These are phyloP conservation scores for Brassica juncea DNA, from an alignment of 345 rosid genomes.

Conservation along the genomic window DNA sequence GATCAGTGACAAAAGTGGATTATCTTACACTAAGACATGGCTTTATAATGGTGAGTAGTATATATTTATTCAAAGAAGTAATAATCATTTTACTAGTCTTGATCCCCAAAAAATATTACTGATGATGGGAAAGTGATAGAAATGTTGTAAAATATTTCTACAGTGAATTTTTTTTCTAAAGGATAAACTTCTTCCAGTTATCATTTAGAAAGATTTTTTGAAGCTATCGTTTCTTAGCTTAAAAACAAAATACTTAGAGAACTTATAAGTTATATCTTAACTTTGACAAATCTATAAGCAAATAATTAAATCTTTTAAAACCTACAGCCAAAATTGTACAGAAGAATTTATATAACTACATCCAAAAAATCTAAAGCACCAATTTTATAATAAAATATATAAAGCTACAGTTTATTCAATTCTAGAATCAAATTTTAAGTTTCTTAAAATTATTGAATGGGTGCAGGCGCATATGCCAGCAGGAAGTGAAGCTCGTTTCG, in stretches of 20 bases:
- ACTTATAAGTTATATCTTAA: too few species aligned
- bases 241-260: too few species aligned
- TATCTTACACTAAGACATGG: conserved; percentile 90
- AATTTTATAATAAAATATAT: too few species aligned
- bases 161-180: neutral
- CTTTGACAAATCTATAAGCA: too few species aligned
- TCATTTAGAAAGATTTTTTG: too few species aligned
- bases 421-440: neutral
- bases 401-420: neutral
- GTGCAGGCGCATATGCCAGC: conserved; percentile 91
- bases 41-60: conserved; percentile 62
- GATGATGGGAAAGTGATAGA: neutral
- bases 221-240: neutral
- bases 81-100: neutral
- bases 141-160: neutral
- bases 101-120: neutral
- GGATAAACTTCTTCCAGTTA: neutral
- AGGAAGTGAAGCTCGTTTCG: conserved; percentile 63
- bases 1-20: conserved; percentile 84
- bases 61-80: neutral
- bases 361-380: neutral
- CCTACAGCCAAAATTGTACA: neutral
- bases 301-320: too few species aligned
- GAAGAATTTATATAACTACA: too few species aligned
- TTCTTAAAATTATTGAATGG: neutral